Percentiles rank a stretch among this genome's conserved stretches.
Evolutionary conservation across 257 asterid genomes (phyloP).

Genomic region (Solanum appendiculatum): DNA sequence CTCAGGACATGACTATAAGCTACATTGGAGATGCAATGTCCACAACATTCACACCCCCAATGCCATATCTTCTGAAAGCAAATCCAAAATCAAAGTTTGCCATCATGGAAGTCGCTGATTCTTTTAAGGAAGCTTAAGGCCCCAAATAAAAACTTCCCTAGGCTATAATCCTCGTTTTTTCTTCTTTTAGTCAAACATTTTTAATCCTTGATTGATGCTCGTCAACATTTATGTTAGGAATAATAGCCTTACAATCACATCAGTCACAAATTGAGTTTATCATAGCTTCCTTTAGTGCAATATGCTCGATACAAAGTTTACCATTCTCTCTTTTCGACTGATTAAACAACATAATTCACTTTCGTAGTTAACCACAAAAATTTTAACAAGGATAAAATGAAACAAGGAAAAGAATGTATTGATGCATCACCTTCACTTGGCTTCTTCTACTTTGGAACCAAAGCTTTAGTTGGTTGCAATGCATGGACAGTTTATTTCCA

Average conservation of each 20-base stretch:
- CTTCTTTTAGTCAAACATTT: constrained; percentile 54
- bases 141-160: constrained; percentile 27
- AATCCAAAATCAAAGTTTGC: constrained; percentile 33
- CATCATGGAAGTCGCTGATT: constrained; percentile 11
- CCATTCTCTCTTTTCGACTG: neutral
- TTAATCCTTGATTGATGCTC: constrained; percentile 55
- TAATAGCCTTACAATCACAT: constrained; percentile 51
- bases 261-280: constrained; percentile 49
- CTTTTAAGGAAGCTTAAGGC: constrained; percentile 8
- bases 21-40: neutral
- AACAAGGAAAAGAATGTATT: too few relatives aligned
- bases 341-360: too few relatives aligned
- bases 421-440: constrained; percentile 51
- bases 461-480: constrained; percentile 63
- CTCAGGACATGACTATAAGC: too few relatives aligned
- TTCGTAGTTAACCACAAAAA: too few relatives aligned
- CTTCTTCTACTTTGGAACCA: constrained; percentile 91
- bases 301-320: too few relatives aligned
- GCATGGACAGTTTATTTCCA: constrained; percentile 13
- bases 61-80: constrained; percentile 29
- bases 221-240: constrained; percentile 38
- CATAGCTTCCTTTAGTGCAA: constrained; percentile 32
- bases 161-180: constrained; percentile 32
- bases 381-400: too few relatives aligned
- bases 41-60: constrained; percentile 22